Percentiles rank a stretch among this genome's conserved stretches.
Evolutionary conservation across 805 yeast species (phyloP).

Genomic region (Candida chauliodis): DNA sequence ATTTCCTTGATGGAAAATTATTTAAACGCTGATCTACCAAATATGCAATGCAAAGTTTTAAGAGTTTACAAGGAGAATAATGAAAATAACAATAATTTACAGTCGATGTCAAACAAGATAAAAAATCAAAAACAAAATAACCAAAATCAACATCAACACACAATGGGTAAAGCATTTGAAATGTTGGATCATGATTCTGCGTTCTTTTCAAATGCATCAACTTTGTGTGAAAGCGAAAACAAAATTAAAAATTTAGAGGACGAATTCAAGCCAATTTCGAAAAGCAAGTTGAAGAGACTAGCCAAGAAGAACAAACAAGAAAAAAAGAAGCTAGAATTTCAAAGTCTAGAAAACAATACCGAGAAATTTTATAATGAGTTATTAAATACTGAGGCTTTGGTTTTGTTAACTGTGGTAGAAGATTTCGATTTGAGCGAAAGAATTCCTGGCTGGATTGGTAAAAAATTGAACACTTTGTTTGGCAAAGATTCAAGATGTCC

Average conservation of each 20-base stretch:
- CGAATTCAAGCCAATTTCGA: constrained; percentile 15
- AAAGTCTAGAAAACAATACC: constrained; percentile 10
- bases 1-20: constrained; percentile 18
- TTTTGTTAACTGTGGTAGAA: constrained; percentile 33
- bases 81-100: neutral
- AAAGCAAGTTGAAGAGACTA: constrained; percentile 16
- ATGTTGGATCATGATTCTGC: constrained; percentile 11
- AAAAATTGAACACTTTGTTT: constrained; percentile 16
- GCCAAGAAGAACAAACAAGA: constrained; percentile 13
- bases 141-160: neutral
- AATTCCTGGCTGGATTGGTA: constrained; percentile 23
- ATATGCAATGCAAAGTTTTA: constrained; percentile 14
- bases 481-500: constrained; percentile 29
- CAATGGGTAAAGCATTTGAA: constrained; percentile 10
- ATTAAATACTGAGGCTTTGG: constrained; percentile 38
- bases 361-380: constrained; percentile 31
- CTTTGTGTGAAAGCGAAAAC: neutral
- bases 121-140: neutral
- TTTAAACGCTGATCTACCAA: constrained; percentile 9
- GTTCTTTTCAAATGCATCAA: constrained; percentile 7
- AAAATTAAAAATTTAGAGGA: constrained; percentile 8
- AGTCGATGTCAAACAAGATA: neutral
- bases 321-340: constrained; percentile 10
- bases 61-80: constrained; percentile 13
- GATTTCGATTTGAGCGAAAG: constrained; percentile 36